phyloP scores from a whole-genome alignment of 805 yeast species.

The Spathaspora passalidarum region DNA sequence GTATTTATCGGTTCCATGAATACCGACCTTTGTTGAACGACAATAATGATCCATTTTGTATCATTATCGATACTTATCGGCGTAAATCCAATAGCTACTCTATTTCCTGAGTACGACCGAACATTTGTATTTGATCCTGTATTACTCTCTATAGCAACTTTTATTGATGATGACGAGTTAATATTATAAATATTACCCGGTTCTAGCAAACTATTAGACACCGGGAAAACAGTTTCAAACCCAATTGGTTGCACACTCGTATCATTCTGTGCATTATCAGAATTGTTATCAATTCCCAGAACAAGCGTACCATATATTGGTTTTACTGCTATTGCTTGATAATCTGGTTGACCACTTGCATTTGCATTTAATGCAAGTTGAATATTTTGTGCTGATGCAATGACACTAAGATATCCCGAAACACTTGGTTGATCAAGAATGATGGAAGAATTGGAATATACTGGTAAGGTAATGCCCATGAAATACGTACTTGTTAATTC shows the following conservation, averaged over 20 bases:
- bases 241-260: conserved; percentile 48
- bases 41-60: conserved; percentile 65
- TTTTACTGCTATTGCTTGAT: conserved; percentile 23
- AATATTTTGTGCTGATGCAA: conserved; percentile 33
- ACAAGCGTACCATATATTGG: conserved; percentile 24
- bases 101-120: conserved; percentile 17
- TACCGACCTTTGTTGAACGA: conserved; percentile 57
- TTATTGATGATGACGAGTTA: conserved; percentile 23
- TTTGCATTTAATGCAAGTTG: conserved; percentile 26
- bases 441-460: conserved; percentile 71
- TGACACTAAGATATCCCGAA: conserved; percentile 68
- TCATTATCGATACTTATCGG: conserved; percentile 28
- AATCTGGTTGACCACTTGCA: conserved; percentile 10
- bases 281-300: conserved; percentile 18
- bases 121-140: conserved; percentile 30
- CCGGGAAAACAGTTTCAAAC: conserved; percentile 33
- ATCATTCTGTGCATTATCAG: conserved; percentile 28
- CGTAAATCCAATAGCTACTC: conserved; percentile 35
- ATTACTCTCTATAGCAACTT: conserved; percentile 21
- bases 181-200: conserved; percentile 25
- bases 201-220: conserved; percentile 8
- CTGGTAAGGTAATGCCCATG: conserved; percentile 76
- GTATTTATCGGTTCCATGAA: conserved; percentile 64
- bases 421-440: conserved; percentile 51
- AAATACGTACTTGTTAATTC: conserved; percentile 36